These are phyloP conservation scores for Plasmodium adleri DNA, from an alignment of 169 alveolate species.

Conservation along the genomic window DNA sequence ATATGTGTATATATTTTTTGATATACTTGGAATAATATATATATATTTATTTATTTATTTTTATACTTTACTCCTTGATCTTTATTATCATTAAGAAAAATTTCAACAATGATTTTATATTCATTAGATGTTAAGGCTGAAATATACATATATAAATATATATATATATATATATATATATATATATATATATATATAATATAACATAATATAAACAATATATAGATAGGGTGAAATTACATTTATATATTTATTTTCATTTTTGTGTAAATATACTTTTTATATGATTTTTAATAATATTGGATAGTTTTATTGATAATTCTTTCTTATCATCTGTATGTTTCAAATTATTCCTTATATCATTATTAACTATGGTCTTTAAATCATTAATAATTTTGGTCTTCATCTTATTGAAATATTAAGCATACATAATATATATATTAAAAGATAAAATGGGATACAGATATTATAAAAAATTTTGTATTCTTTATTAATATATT, in stretches of 20 bases:
- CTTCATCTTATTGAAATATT: slow-evolving; percentile 44
- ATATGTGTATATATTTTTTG: neutral
- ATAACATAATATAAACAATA: neutral
- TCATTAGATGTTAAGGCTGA: slow-evolving; percentile 46
- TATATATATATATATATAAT: neutral
- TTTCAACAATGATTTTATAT: slow-evolving; percentile 58
- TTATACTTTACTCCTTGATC: slow-evolving; percentile 67
- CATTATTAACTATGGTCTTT: slow-evolving; percentile 34
- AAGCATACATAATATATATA: neutral
- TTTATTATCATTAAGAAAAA: slow-evolving; percentile 56
- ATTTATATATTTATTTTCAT: slow-evolving; percentile 3
- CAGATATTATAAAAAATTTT: no score
- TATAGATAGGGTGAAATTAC: neutral
- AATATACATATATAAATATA: slow-evolving; percentile 1
- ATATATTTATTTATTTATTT: neutral
- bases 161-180: neutral
- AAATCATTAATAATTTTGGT: slow-evolving; percentile 38
- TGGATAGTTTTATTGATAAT: slow-evolving; percentile 28
- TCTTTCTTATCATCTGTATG: slow-evolving; percentile 29
- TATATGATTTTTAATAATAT: slow-evolving; percentile 48
- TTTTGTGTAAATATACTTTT: slow-evolving; percentile 31
- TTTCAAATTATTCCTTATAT: slow-evolving; percentile 21
- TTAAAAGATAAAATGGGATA: no score
- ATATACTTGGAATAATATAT: neutral
- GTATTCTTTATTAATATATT: no score